Evolutionary conservation across 2,329 filamentous ascomycete genomes (phyloP), one percentile per base, ranked within the genome.

Genomic region (Beauveria varroae): DNA sequence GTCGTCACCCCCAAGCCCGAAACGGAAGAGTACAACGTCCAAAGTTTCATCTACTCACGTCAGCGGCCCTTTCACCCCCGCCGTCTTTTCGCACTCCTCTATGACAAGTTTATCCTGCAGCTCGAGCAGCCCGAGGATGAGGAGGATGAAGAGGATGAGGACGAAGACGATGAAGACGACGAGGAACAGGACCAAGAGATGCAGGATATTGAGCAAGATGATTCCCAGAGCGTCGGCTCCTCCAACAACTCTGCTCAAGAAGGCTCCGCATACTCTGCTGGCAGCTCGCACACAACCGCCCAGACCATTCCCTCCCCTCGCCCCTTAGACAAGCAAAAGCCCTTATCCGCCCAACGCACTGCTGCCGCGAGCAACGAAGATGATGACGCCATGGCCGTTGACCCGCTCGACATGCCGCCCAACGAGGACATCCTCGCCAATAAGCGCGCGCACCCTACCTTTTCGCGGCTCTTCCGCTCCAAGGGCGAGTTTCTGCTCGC

Each of bases 11-110:
- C 86, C 0, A 89, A 84, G 68, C 88, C 87, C 0, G 87, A 90
- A 73, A 90, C 86, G 0, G 78, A 90, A 60, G 87, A 90, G 77
- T 90, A 90, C 68, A 86, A 86, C 8, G 86, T 91, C 12, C 81
- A 84, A 41, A 90, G 84, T 68, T 89, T 89, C 65, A 84, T 91
- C 14, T 91, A 91, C 69, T 77, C 79, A 1, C 81, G 84, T 0
- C 77, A 82, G 8, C 75, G 81, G 0, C 85, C 85, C 0, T 81
- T 83, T 59, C 77, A 82, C 46, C 80, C 80, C 0, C 69, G 70
- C 1, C 69, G 79, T 0, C 72, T 83, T 0, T 82, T 75, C 72
- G 68, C 71, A 0, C 67, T 79, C 22, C 63, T 82, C 1, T 75
- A 78, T 37, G 74, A 81, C 63, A 80, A 80, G 64, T 82, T 82